A percentile compares a stretch with the other conserved stretches of the same genome.
phyloP scores from a whole-genome alignment of 2,329 filamentous ascomycete genomes.

The Fusarium proliferatum region DNA sequence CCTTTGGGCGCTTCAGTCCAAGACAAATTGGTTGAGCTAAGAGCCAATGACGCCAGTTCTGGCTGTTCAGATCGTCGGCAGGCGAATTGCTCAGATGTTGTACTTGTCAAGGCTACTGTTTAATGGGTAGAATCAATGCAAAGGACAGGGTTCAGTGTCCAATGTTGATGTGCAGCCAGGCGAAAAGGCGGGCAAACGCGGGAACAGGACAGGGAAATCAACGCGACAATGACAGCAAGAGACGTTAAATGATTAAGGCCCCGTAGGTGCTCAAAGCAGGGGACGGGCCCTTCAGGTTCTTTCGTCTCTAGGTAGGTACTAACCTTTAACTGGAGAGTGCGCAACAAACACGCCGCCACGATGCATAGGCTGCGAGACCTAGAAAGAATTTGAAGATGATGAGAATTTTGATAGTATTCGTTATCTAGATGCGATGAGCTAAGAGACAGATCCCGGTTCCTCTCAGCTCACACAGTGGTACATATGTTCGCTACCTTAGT shows the following conservation, averaged over 20 bases:
- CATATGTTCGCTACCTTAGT: not conserved
- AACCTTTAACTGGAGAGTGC: not conserved
- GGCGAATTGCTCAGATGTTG: conserved; percentile 42
- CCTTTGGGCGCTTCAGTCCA: conserved; percentile 23
- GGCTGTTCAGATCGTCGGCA: conserved; percentile 43
- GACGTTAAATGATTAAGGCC: not conserved
- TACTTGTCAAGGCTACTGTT: conserved; percentile 32
- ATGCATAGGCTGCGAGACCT: conserved; percentile 11
- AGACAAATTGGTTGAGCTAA: conserved; percentile 36
- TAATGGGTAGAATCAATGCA: conserved; percentile 21
- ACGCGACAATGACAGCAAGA: not conserved
- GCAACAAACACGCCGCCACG: conserved; percentile 19
- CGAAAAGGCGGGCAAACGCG: conserved; percentile 32
- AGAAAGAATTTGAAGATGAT: conserved; percentile 2
- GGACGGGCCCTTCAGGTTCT: conserved; percentile 12
- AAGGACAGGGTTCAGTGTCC: conserved; percentile 34
- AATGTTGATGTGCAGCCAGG: conserved; percentile 9
- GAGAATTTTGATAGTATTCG: not conserved
- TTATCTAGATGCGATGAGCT: conserved; percentile 8
- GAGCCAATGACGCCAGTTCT: conserved; percentile 43
- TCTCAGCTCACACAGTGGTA: not conserved
- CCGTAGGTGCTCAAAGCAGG: conserved; percentile 8
- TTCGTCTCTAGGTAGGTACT: not conserved
- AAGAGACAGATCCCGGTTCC: not conserved
- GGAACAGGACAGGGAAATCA: conserved; percentile 11